A percentile compares a stretch with the other conserved stretches of the same genome.
Evolutionary conservation across 2,329 filamentous ascomycete genomes (phyloP).

Genomic region (Aspergillus sp.): DNA sequence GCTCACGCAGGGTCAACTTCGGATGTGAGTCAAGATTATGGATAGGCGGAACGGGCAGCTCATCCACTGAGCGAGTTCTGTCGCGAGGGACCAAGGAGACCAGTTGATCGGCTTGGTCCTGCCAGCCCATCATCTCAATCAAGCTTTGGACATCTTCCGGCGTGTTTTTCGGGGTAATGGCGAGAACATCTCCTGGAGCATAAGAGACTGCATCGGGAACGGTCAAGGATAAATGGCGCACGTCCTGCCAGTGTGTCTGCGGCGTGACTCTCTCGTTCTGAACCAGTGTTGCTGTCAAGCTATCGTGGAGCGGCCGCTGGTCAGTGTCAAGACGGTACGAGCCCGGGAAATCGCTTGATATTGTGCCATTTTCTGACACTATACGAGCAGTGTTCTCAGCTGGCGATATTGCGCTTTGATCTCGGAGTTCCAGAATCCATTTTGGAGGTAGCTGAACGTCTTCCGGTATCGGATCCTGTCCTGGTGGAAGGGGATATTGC

Average conservation of each 20-base stretch:
- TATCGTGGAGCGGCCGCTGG: slow-evolving; percentile 62
- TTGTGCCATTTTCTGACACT: slow-evolving; percentile 9
- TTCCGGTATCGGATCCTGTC: slow-evolving; percentile 71
- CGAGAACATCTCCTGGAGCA: slow-evolving; percentile 76
- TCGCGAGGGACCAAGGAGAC: slow-evolving; percentile 57
- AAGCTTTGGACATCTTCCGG: slow-evolving; percentile 77
- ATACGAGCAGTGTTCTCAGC: slow-evolving; percentile 3
- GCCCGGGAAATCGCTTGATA: slow-evolving; percentile 24
- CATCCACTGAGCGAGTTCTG: slow-evolving; percentile 29
- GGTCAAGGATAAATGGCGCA: slow-evolving; percentile 73
- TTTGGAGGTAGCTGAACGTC: slow-evolving; percentile 76
- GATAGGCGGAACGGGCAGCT: slow-evolving; percentile 35
- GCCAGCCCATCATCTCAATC: slow-evolving; percentile 80
- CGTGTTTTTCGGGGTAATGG: slow-evolving; percentile 87
- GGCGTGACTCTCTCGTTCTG: slow-evolving; percentile 78
- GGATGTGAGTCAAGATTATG: slow-evolving; percentile 42
- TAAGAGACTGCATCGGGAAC: slow-evolving; percentile 53
- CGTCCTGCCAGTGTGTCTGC: slow-evolving; percentile 85
- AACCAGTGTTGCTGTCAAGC: slow-evolving; percentile 62
- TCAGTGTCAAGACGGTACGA: slow-evolving; percentile 43
- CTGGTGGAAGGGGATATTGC: slow-evolving; percentile 70
- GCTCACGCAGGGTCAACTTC: slow-evolving; percentile 67
- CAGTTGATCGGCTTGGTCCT: slow-evolving; percentile 68
- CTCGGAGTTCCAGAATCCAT: slow-evolving; percentile 57
- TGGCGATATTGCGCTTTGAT: slow-evolving; percentile 1